Evolutionary conservation across 2,329 filamentous ascomycete species (phyloP).

Genomic region (Penicillium sp.): DNA sequence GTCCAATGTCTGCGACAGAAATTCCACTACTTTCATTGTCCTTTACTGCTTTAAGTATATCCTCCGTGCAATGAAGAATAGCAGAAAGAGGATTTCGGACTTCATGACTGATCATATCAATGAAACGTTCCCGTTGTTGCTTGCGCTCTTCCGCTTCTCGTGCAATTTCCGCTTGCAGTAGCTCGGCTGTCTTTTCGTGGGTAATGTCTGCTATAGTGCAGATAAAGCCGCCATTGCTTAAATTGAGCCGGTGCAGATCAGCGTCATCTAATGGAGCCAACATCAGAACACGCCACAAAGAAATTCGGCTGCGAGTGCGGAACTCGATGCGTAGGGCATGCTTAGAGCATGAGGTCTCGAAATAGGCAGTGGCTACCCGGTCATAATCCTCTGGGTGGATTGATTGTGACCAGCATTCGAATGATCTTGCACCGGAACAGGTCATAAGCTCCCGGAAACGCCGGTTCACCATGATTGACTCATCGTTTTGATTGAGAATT

Average conservation of each 20-base stretch:
- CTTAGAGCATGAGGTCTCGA: neutral
- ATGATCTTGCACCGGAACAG: neutral
- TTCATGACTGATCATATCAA: conserved; percentile 66
- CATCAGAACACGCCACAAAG: conserved; percentile 22
- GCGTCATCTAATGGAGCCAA: conserved; percentile 14
- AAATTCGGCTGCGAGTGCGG: conserved; percentile 12
- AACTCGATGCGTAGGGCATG: conserved; percentile 25
- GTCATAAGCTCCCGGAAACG: conserved; percentile 22
- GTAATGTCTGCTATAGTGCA: conserved; percentile 74
- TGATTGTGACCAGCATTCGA: conserved; percentile 17
- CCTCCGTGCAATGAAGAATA: conserved; percentile 60
- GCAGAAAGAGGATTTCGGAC: conserved; percentile 59
- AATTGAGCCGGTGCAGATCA: conserved; percentile 10
- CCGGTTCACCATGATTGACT: conserved; percentile 20
- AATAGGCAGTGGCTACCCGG: conserved; percentile 14
- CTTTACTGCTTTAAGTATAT: conserved; percentile 27
- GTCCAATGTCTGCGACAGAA: conserved; percentile 62
- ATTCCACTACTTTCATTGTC: neutral
- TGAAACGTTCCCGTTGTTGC: conserved; percentile 75
- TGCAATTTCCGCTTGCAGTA: conserved; percentile 72
- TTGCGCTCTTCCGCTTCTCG: conserved; percentile 81
- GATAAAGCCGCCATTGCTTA: conserved; percentile 16
- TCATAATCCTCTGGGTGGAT: conserved; percentile 22
- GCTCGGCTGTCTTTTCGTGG: conserved; percentile 80
- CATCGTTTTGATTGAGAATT: conserved; percentile 20